phyloP scores from a whole-genome alignment of 805 yeast genomes.

The Metschnikowia lachancei region DNA sequence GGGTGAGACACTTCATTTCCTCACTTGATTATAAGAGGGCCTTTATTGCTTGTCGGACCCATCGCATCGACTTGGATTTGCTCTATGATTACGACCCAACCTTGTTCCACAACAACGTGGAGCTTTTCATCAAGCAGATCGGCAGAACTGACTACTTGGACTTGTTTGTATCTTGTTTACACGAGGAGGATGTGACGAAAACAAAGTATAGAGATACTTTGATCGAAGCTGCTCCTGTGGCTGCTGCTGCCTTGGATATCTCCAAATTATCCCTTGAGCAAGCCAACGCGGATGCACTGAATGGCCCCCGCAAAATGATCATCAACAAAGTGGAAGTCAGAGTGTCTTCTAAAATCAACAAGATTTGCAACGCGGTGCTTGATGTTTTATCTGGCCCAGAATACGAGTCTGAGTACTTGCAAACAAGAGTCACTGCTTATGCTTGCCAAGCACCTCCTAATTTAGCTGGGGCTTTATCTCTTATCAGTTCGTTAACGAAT shows the following conservation, averaged over 20 bases:
- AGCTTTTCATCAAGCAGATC: conserved; percentile 66
- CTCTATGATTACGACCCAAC: conserved; percentile 83
- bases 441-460: conserved; percentile 91
- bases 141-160: conserved; percentile 75
- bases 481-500: conserved; percentile 54
- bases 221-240: not conserved
- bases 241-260: not conserved
- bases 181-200: conserved; percentile 78
- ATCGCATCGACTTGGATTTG: conserved; percentile 87
- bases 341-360: conserved; percentile 59
- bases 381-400: conserved; percentile 51
- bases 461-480: conserved; percentile 64
- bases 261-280: conserved; percentile 9
- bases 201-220: conserved; percentile 80
- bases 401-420: conserved; percentile 58
- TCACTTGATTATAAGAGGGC: conserved; percentile 64
- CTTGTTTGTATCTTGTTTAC: conserved; percentile 79
- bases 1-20: conserved; percentile 69
- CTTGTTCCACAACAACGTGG: conserved; percentile 61
- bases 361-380: conserved; percentile 70
- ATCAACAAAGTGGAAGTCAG: conserved; percentile 38
- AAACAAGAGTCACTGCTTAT: conserved; percentile 82
- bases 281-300: not conserved
- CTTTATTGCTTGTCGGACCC: conserved; percentile 79
- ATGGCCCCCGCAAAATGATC: conserved; percentile 30